Conservation (phyloP, 441 rosid species). For the Gossypium gossypioides region DNA sequence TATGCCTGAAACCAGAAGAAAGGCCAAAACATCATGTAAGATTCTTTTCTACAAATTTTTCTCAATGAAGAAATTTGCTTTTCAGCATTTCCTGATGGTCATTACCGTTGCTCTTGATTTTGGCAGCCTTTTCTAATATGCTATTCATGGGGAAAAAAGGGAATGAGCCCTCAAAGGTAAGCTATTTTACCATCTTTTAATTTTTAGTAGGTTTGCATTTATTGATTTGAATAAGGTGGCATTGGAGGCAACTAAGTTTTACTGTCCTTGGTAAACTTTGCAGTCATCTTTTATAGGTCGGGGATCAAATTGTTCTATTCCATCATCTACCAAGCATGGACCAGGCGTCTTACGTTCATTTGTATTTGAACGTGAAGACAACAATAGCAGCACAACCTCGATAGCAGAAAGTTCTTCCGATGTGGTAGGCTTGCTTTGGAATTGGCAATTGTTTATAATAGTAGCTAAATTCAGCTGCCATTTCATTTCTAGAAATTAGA, state of each 20-base stretch:
- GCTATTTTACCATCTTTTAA: conserved; percentile 7
- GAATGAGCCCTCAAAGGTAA: conserved; percentile 52
- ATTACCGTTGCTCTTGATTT: background rate
- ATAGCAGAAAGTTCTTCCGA: conserved; percentile 47
- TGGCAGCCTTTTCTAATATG: conserved; percentile 48
- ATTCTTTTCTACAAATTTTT: conserved; percentile 9
- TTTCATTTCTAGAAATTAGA: background rate
- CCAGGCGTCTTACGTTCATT: conserved; percentile 48
- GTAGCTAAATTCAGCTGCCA: background rate
- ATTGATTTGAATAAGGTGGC: background rate
- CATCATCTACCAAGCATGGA: conserved; percentile 53
- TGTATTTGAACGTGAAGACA: conserved; percentile 74
- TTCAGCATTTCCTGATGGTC: background rate
- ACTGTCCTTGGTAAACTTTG: conserved; percentile 22
- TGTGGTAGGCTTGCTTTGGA: conserved; percentile 31
- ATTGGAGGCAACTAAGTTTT: background rate
- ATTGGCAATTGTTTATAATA: background rate
- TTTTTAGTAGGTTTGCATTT: no score
- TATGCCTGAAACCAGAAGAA: conserved; percentile 48
- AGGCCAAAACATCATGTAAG: conserved; percentile 61
- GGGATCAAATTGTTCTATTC: conserved; percentile 36
- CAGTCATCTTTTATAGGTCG: conserved; percentile 79
- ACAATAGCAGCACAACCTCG: conserved; percentile 39
- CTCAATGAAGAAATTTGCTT: background rate
- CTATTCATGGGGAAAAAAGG: conserved; percentile 36